Evolutionary conservation across 805 yeast genomes (phyloP), one percentile per base, ranked within the genome.

Genomic region (Ogataea pilisensis): DNA sequence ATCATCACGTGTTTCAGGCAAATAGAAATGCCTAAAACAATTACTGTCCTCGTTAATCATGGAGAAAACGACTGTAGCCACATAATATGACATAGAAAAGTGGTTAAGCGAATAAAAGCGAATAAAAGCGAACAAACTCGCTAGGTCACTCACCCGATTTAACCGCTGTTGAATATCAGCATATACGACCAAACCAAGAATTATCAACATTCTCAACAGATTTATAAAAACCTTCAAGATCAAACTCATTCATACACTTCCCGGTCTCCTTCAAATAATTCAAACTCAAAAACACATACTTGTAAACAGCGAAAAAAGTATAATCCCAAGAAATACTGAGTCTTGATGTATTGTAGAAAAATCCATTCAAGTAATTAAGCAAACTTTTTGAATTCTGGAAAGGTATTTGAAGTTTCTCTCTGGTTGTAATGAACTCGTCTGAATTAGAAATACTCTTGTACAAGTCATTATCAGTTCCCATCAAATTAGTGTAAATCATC

Each of bases 331-430:
- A 51, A 24, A 60, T 51, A 8, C 43, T 32, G 2, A 59, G 53
- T 33, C 51, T 49, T 29, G 63, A 55, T 8, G 58, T 53, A 38
- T 54, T 57, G 42, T 54, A 60, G 43, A 54, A 60, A 37, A 60
- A 57, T 14, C 55, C 57, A 37, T 54, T 50, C 21, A 60, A 19
- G n/a, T 48, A 50, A 16, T 45, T 46, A 3, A 57, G 36, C 24
- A 58, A 35, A 11, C 46, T 36, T 21, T 39, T 26, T 12, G 60
- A 52, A 22, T 50, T 43, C 5, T 40, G 20, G n/a, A 50, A 38
- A 18, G 52, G 34, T 24, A 37, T 20, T 34, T 48, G 44, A 8
- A 57, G 22, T 25, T 42, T 39, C n/a, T 33, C 29, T 17, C 37
- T 37, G 2, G 44, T 16, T 5, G 36, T 9, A 8, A 31, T 22